phyloP scores from a whole-genome alignment of 306 rosid genomes.

The Erythrophleum fordii region DNA sequence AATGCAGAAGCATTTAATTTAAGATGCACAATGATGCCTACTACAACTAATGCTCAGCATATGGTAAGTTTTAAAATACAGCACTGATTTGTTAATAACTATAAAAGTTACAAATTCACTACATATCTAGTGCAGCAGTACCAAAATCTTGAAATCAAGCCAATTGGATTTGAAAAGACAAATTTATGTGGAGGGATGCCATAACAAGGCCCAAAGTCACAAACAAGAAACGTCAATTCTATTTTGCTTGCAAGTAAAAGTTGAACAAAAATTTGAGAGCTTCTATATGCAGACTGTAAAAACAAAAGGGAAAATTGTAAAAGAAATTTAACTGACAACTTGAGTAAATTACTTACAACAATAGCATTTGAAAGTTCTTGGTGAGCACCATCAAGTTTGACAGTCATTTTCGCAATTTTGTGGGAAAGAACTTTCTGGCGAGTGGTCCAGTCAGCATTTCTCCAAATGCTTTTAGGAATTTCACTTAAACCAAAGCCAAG shows the following conservation, averaged over 20 bases:
- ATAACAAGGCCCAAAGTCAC: neutral
- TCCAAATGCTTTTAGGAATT: conserved; percentile 95
- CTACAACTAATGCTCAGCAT: neutral
- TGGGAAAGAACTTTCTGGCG: conserved; percentile 96
- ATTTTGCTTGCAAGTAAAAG: neutral
- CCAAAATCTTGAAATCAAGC: conserved; percentile 21
- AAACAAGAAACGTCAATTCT: conserved; percentile 20
- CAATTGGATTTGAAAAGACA: conserved; percentile 12
- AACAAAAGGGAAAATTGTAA: conserved; percentile 8
- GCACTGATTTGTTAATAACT: neutral
- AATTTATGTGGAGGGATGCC: neutral
- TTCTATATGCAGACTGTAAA: conserved; percentile 3
- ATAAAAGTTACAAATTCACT: conserved; percentile 9
- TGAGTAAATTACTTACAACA: conserved; percentile 57
- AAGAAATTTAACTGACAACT: neutral
- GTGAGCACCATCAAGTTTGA: conserved; percentile 96
- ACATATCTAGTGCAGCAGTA: neutral
- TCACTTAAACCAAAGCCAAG: conserved; percentile 97
- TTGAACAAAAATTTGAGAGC: neutral
- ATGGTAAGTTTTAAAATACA: neutral
- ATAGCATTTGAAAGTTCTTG: conserved; percentile 98
- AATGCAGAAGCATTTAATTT: neutral
- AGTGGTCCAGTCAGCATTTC: conserved; percentile 85
- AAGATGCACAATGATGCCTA: neutral
- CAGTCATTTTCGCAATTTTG: conserved; percentile 91